A percentile compares a stretch with the other conserved stretches of the same genome.
Conservation (phyloP, 2,329 filamentous ascomycete species). For the Cytospora mali region DNA sequence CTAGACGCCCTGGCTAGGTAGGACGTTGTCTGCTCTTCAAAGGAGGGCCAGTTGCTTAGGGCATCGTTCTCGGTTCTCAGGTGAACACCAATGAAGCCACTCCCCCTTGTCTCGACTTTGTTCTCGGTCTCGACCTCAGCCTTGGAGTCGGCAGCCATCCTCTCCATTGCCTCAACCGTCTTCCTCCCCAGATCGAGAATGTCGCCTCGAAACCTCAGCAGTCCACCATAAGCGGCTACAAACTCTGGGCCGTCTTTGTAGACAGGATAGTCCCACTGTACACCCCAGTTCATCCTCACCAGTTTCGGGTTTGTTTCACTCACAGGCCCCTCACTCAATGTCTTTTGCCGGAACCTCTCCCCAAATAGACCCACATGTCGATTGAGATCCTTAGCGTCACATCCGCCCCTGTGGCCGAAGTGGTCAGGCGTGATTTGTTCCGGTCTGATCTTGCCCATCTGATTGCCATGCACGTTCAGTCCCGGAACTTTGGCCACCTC, state of each 20-base stretch:
- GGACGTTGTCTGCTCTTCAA: constrained; percentile 43
- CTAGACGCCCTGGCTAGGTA: constrained; percentile 42
- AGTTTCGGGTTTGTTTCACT: constrained; percentile 39
- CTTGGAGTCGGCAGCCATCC: constrained; percentile 33
- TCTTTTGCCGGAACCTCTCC: constrained; percentile 37
- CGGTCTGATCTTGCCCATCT: constrained; percentile 36
- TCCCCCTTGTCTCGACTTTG: constrained; percentile 10
- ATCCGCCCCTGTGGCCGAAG: constrained; percentile 43
- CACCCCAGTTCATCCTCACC: constrained; percentile 47
- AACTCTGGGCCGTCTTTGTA: constrained; percentile 52
- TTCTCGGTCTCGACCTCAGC: constrained; percentile 28
- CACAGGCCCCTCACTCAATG: constrained; percentile 30
- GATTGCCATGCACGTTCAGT: constrained; percentile 24
- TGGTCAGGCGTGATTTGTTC: constrained; percentile 46
- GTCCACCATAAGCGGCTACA: constrained; percentile 45
- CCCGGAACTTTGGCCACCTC: constrained; percentile 43
- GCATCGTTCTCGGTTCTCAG: constrained; percentile 52
- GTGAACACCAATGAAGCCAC: constrained; percentile 46
- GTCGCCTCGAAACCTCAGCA: constrained; percentile 46
- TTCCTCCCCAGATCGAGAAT: constrained; percentile 45
- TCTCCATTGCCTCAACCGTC: constrained; percentile 41
- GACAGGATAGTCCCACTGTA: constrained; percentile 50
- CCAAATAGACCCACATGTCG: constrained; percentile 45
- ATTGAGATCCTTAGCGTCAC: constrained; percentile 45
- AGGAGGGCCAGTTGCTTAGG: constrained; percentile 49